These are phyloP conservation scores for Porodaedalea pini DNA, from an alignment of 1,284 basidiomycete genomes.

Conservation along the genomic window DNA sequence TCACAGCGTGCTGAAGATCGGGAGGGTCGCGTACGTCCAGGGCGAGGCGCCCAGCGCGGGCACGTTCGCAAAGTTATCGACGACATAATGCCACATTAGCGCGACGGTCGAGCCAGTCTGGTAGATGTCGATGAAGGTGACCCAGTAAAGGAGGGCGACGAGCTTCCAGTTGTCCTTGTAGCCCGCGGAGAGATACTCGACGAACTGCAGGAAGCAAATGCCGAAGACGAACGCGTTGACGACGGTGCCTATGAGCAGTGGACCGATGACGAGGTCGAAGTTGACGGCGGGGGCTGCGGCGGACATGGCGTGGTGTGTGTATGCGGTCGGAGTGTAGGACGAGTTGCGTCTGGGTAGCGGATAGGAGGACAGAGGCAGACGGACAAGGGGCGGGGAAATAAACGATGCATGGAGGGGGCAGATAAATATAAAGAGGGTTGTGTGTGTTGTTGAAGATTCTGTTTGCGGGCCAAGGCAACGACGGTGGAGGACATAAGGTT, in stretches of 20 bases:
- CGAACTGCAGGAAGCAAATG: conserved; percentile 30
- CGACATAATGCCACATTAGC: conserved; percentile 34
- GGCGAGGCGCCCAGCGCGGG: conserved; percentile 26
- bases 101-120: conserved; percentile 31
- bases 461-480: background rate
- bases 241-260: conserved; percentile 37
- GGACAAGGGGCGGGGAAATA: background rate
- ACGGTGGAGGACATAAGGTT: background rate
- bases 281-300: conserved; percentile 27
- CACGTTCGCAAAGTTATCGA: conserved; percentile 31
- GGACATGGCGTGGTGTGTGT: conserved; percentile 23
- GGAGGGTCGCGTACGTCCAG: conserved; percentile 35
- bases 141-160: conserved; percentile 31
- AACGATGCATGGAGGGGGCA: background rate
- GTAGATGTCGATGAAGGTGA: conserved; percentile 32
- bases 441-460: background rate
- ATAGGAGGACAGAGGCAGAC: conserved; percentile 20
- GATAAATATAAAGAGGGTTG: background rate
- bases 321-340: background rate
- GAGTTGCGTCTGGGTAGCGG: conserved; percentile 14
- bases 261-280: conserved; percentile 28
- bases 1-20: conserved; percentile 27
- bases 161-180: conserved; percentile 24
- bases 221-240: conserved; percentile 31
- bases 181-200: conserved; percentile 26